Percentiles rank a stretch among this genome's conserved stretches.
Evolutionary conservation across 768 basidiomycete species (phyloP).

Genomic region (Lactarius tabidus): DNA sequence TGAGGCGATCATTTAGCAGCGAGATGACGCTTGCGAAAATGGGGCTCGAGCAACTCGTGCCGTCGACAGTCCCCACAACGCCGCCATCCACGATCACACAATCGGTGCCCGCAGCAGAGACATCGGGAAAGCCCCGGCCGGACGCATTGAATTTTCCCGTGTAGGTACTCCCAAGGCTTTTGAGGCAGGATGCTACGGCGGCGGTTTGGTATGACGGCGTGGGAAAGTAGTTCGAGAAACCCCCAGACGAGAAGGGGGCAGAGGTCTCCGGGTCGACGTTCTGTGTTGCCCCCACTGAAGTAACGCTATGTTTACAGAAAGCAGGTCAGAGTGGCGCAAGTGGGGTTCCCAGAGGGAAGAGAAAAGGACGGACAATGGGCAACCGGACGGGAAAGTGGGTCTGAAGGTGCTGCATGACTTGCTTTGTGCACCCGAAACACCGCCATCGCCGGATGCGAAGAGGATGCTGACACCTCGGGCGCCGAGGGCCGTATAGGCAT

Average conservation of each 20-base stretch:
- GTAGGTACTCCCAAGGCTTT: conserved; percentile 31
- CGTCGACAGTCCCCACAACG: conserved; percentile 26
- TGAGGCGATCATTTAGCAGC: conserved; percentile 35
- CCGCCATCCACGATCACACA: conserved; percentile 29
- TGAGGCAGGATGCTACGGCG: conserved; percentile 39
- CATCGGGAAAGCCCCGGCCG: conserved; percentile 49
- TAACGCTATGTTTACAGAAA: conserved; percentile 26
- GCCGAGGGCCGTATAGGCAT: conserved; percentile 24
- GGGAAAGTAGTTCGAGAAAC: conserved; percentile 35
- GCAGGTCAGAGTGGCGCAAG: neutral
- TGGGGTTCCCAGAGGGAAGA: neutral
- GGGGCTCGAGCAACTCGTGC: conserved; percentile 36
- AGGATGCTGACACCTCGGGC: conserved; percentile 24
- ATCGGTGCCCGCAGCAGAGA: conserved; percentile 38
- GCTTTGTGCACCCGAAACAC: conserved; percentile 22
- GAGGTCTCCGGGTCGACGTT: conserved; percentile 32
- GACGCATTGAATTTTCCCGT: conserved; percentile 32
- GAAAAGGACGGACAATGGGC: conserved; percentile 25
- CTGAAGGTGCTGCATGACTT: conserved; percentile 22
- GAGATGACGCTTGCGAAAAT: conserved; percentile 35
- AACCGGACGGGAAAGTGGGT: conserved; percentile 28
- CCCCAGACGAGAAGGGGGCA: conserved; percentile 30
- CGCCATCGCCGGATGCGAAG: conserved; percentile 28
- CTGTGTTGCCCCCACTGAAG: conserved; percentile 36
- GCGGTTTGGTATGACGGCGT: conserved; percentile 37